Percentiles rank a stretch among this genome's conserved stretches.
These are phyloP conservation scores for Boletus albobrunnescens DNA, from an alignment of 1,284 basidiomycete genomes.

Conservation along the genomic window DNA sequence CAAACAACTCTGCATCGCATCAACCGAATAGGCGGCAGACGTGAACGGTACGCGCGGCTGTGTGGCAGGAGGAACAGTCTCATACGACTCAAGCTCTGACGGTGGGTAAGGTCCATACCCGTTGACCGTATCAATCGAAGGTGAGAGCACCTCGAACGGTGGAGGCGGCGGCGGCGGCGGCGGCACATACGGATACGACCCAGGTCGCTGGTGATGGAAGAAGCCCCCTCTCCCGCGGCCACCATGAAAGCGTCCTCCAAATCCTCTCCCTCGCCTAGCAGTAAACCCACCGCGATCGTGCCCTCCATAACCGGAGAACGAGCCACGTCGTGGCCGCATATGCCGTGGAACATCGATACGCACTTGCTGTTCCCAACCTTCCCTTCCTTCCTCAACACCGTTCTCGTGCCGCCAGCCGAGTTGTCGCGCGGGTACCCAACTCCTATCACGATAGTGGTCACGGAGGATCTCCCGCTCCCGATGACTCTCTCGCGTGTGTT, in stretches of 20 bases:
- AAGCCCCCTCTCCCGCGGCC: constrained; percentile 22
- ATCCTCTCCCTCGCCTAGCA: constrained; percentile 34
- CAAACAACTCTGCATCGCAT: constrained; percentile 61
- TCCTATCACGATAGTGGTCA: constrained; percentile 24
- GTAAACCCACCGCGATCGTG: constrained; percentile 32
- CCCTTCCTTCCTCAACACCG: constrained; percentile 21
- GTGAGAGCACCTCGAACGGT: constrained; percentile 22
- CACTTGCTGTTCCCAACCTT: constrained; percentile 24
- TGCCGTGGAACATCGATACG: constrained; percentile 15
- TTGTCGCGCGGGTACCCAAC: constrained; percentile 16
- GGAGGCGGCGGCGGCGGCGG: not conserved
- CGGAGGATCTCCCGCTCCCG: constrained; percentile 17
- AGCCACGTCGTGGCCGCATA: constrained; percentile 27
- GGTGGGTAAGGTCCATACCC: constrained; percentile 24
- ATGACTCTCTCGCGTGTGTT: constrained; percentile 16
- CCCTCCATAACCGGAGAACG: constrained; percentile 22
- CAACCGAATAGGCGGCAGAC: constrained; percentile 60
- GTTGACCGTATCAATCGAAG: constrained; percentile 21
- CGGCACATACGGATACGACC: constrained; percentile 20
- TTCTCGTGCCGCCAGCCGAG: constrained; percentile 25
- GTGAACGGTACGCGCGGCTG: constrained; percentile 42
- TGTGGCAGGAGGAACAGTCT: constrained; percentile 31
- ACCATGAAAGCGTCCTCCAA: constrained; percentile 32
- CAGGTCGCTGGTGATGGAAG: constrained; percentile 26
- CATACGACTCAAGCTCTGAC: constrained; percentile 24